Conservation (phyloP, 805 yeast genomes). For the Kurtzmaniella fragi region DNA sequence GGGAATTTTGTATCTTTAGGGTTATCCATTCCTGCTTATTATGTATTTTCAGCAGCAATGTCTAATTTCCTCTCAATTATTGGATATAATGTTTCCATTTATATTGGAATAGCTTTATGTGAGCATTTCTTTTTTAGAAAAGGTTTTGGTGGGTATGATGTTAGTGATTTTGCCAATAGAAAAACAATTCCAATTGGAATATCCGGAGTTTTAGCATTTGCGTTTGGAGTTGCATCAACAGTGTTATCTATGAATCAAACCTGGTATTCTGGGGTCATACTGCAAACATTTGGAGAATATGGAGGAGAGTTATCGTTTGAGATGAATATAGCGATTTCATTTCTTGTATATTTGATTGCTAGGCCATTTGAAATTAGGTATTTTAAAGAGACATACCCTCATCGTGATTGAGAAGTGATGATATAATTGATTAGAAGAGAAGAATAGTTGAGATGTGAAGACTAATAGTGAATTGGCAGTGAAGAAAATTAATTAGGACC, state of each 20-base stretch:
- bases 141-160: slow-evolving; percentile 21
- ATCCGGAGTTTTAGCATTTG: slow-evolving; percentile 25
- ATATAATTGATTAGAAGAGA: too few relatives aligned
- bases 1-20: slow-evolving; percentile 28
- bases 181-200: slow-evolving; percentile 23
- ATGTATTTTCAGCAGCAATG: slow-evolving; percentile 25
- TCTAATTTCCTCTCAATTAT: slow-evolving; percentile 27
- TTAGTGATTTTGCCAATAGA: slow-evolving; percentile 17
- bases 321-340: slow-evolving; percentile 23
- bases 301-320: slow-evolving; percentile 30
- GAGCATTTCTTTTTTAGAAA: slow-evolving; percentile 25
- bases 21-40: slow-evolving; percentile 31
- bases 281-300: slow-evolving; percentile 14
- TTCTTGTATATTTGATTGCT: slow-evolving; percentile 19
- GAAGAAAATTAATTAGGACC: too few relatives aligned
- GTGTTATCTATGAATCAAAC: slow-evolving; percentile 28
- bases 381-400: slow-evolving; percentile 2
- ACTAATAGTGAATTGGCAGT: too few relatives aligned
- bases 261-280: slow-evolving; percentile 29
- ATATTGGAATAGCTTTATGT: slow-evolving; percentile 23
- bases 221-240: slow-evolving; percentile 26
- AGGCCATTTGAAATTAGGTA: slow-evolving; percentile 29
- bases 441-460: too few relatives aligned
- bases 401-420: too few relatives aligned
- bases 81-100: slow-evolving; percentile 28